Evolutionary conservation across 805 yeast genomes (phyloP).

Genomic region (Sugiyamaella mastotermitis): DNA sequence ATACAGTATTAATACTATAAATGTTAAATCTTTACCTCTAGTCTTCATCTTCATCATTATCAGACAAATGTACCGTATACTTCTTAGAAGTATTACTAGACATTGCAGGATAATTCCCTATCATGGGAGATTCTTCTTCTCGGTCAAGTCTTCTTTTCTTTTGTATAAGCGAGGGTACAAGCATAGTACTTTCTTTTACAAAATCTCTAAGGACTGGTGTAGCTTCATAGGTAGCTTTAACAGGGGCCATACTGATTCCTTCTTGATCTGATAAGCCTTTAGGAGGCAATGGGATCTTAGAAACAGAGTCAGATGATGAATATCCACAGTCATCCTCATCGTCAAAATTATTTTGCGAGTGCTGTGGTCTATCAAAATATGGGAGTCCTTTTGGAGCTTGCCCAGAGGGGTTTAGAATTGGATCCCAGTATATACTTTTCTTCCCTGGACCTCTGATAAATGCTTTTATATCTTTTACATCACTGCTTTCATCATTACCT

Average conservation of each 20-base stretch:
- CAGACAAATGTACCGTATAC: too few species aligned
- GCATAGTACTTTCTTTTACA: constrained; percentile 15
- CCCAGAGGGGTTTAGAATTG: constrained; percentile 24
- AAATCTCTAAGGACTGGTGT: constrained; percentile 23
- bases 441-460: constrained; percentile 17
- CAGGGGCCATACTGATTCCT: constrained; percentile 8
- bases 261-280: constrained; percentile 1
- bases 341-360: constrained; percentile 21
- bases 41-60: too few species aligned
- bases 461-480: not conserved
- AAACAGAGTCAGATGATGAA: constrained; percentile 17
- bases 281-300: constrained; percentile 30
- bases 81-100: too few species aligned
- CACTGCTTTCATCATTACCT: not conserved
- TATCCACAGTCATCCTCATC: constrained; percentile 22
- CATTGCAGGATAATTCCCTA: too few species aligned
- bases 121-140: too few species aligned
- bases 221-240: constrained; percentile 19
- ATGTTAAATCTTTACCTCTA: too few species aligned
- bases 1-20: too few species aligned
- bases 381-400: constrained; percentile 30
- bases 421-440: constrained; percentile 25
- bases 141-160: constrained; percentile 11
- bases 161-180: constrained; percentile 19
- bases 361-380: constrained; percentile 1